Conservation (phyloP, 2,329 filamentous ascomycete genomes). For the Tolypocladium guangdongense region DNA sequence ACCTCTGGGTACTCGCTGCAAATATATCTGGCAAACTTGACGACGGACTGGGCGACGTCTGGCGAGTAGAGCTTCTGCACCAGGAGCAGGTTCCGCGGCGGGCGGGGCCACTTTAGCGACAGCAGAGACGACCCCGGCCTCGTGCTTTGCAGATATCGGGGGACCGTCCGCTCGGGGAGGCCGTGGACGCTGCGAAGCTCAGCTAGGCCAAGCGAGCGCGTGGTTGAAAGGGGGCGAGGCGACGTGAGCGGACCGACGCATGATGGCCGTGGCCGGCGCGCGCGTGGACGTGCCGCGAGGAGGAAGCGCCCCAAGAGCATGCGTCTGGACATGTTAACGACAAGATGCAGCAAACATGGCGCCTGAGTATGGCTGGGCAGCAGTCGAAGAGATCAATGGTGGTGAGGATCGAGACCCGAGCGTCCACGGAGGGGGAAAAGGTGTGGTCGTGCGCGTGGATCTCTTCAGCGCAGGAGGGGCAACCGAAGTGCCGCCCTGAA, state of each 20-base stretch:
- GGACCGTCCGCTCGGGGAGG: constrained; percentile 22
- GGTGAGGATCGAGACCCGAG: neutral
- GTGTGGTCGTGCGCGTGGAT: too few relatives aligned
- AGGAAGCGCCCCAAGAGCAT: neutral
- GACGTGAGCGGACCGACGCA: neutral
- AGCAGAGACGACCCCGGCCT: constrained; percentile 42
- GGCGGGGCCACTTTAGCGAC: constrained; percentile 41
- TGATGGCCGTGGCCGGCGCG: neutral
- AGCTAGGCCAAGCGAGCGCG: constrained; percentile 24
- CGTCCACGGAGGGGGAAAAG: too few relatives aligned
- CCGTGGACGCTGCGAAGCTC: constrained; percentile 19
- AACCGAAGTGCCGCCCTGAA: too few relatives aligned
- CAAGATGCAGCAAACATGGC: neutral
- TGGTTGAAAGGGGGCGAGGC: constrained; percentile 37
- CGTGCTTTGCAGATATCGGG: constrained; percentile 25
- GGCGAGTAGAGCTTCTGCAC: constrained; percentile 48
- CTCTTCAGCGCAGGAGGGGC: too few relatives aligned
- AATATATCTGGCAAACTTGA: constrained; percentile 58
- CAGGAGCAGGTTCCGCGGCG: constrained; percentile 45
- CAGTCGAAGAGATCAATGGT: neutral
- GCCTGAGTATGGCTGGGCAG: neutral
- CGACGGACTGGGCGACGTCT: constrained; percentile 38
- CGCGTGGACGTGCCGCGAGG: neutral
- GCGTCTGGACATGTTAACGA: neutral
- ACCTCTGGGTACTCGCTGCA: constrained; percentile 68